Base-by-base conservation (phyloP, 139 green algal species). In the Eudorina sp. region DNA sequence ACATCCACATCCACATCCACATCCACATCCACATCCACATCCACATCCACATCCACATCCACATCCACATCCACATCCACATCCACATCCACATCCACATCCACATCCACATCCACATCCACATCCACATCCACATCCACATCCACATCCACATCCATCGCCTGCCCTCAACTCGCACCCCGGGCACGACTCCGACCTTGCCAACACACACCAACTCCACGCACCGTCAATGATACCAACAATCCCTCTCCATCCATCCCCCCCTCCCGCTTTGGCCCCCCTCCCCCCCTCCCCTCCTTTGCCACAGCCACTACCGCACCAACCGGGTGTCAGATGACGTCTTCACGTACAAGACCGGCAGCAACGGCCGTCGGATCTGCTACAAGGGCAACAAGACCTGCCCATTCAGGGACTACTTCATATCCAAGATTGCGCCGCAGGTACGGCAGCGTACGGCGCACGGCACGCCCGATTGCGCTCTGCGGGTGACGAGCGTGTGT, bases 271-370 rank as follows among this genome's bases (percentile, higher is more conserved):
- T n/a, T n/a, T n/a, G n/a, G n/a, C n/a, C n/a, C n/a, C n/a, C n/a
- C 74, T 31, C 31, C 29, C n/a, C 9, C 11, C n/a, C 8, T n/a
- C 9, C 29, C 46, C 19, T 34, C 23, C 48, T 8, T 34, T 34
- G 19, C 48, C 53, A 2, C 81, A 87, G 81, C 81, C 45, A 21
- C 19, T 87, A 87, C 81, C 62, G 64, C 2, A 87, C 64, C 55
- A 78, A 87, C 45, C 81, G 81, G 40, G 4, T 27, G 18, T 18
- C n/a, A 13, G 43, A 18, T 29, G 81, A 87, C 81, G 6, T 38
- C 45, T 29, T 18, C 62, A 87, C 81, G 25, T 23, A 40, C 31
- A 78, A 69, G 62, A 1, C 4, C 40, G 81, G 81, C n/a, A 0
- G 6, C 27, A 21, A 38, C 18, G 81, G 81, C 25, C 25, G 40